Evolutionary conservation across 768 basidiomycete species (phyloP), one percentile per base, ranked within the genome.

Genomic region (Tulasnella sp.): DNA sequence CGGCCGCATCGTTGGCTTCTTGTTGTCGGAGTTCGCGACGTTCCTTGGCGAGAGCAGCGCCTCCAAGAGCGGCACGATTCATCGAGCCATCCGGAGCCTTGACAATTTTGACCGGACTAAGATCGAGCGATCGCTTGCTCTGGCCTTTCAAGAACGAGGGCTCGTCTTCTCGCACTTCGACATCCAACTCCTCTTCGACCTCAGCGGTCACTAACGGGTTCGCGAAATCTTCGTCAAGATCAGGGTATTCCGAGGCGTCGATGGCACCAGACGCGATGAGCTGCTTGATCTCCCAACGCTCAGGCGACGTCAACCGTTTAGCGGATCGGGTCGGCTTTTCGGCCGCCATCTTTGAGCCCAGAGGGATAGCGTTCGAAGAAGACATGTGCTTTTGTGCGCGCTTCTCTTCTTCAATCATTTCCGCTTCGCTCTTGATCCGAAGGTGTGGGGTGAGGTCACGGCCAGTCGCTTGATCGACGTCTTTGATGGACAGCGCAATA

Each of bases 201-300:
- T 96, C 95, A 0, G 89, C 89, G 63, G 88, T 88, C 26, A 88
- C 88, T 77, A 87, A 84, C 1, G 90, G 88, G 77, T 92, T 89
- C 69, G 80, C 85, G 78, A 90, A 87, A 73, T 94, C 92, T 76
- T 95, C 94, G 75, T 95, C 92, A 67, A 97, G 83, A 36, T 96
- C 92, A 2, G 94, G 95, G 77, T 95, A 96, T 79, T 98, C 97
- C 4, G 95, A 90, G 12, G 95, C 90, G 75, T 89, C 89, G 70
- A 98, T 86, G 17, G 89, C 92, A 52, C 97, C 97, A 36, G 95
- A 97, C 0, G 97, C 92, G 71, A 98, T 97, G 72, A 99, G 87
- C 79, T 98, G 97, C 80, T 98, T 98, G 81, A 99, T 95, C 82
- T 99, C 97, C 95, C 97, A 99, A 35, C 97, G 88, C 80, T 99